A percentile compares a stretch with the other conserved stretches of the same genome.
Conservation (phyloP, 345 rosid species). For the Toxicodendron radicans region DNA sequence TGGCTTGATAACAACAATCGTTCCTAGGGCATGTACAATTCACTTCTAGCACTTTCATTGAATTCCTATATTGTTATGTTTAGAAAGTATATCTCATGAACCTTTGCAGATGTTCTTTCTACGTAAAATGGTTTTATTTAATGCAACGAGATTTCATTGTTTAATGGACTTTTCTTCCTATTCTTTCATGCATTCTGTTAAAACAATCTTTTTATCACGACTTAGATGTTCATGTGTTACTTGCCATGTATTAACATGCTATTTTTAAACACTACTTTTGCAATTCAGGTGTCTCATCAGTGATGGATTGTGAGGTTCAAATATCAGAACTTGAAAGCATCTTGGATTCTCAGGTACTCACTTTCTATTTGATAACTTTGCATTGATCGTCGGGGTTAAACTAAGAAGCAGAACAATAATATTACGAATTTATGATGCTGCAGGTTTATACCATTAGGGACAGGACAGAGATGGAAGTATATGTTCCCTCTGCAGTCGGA, state of each 20-base stretch:
- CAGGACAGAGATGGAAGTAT: slow-evolving; percentile 42
- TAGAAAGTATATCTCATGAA: background rate
- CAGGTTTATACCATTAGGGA: slow-evolving; percentile 70
- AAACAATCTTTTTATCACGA: background rate
- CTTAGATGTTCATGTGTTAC: background rate
- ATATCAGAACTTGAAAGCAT: slow-evolving; percentile 72
- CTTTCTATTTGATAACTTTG: slow-evolving; percentile 5
- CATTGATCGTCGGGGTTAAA: background rate
- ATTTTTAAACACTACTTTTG: slow-evolving; percentile 15
- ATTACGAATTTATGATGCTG: slow-evolving; percentile 22
- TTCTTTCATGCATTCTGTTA: background rate
- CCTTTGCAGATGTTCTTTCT: background rate
- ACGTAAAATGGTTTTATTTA: background rate
- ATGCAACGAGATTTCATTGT: background rate
- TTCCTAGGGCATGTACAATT: background rate
- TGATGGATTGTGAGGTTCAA: slow-evolving; percentile 53
- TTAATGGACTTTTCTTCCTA: background rate
- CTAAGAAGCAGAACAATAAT: slow-evolving; percentile 1
- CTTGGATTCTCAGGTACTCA: slow-evolving; percentile 68
- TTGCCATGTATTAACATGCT: background rate
- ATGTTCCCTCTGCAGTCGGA: slow-evolving; percentile 59
- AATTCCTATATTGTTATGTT: background rate
- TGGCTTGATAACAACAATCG: background rate
- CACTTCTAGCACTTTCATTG: background rate
- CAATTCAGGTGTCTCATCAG: slow-evolving; percentile 47